Base-by-base conservation (phyloP, 23 red algal species). In the Gracilaria domingensis region DNA sequence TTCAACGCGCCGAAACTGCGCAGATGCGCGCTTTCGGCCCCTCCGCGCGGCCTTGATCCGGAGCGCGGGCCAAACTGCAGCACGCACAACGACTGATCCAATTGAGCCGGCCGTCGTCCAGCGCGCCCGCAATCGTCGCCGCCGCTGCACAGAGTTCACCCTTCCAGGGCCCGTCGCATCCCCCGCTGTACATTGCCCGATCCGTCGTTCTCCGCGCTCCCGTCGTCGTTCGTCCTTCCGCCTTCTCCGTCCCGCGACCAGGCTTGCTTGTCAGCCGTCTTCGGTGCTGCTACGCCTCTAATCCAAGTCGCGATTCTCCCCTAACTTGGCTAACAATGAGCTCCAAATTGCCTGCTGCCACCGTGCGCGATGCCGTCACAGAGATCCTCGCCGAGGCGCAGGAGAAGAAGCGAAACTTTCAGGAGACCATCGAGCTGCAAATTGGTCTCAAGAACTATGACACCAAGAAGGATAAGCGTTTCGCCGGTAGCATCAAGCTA, bases 391-490 rank as follows among this genome's bases (percentile, higher is more conserved):
- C 64, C 30, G 97, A 96, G 79, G 44, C 96, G 4, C 73, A 79
- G n/a, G 97, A 99, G 59, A 95, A 94, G 75, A 99, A 99, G 88
- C 58, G 97, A 2, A 99, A 99, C 91, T 99, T 99, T 94, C 83
- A 95, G 48, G 97, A 99, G 83, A 99, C 97, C 5, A 90, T 99
- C 65, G 97, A 99, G 82, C 94, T 99, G 54, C 97, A 99, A 89
- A 95, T 99, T 74, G 97, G 97, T 25, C 87, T 99, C 25, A 99
- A 99, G 82, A 96, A 96, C 79, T 96, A 96, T 72, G 97, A 99
- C 83, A 91, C 97, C 29, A 95, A 99, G 91, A 99, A 99, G 82
- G 97, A 99, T 81, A 99, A 99, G 86, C 97, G 97, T 94, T 99
- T 99, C 66, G 89, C 94, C 18, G 97, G 97, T 8, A 83, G 94